phyloP scores from a whole-genome alignment of 2,329 filamentous ascomycete genomes.

The Trichocomaceae sp. region DNA sequence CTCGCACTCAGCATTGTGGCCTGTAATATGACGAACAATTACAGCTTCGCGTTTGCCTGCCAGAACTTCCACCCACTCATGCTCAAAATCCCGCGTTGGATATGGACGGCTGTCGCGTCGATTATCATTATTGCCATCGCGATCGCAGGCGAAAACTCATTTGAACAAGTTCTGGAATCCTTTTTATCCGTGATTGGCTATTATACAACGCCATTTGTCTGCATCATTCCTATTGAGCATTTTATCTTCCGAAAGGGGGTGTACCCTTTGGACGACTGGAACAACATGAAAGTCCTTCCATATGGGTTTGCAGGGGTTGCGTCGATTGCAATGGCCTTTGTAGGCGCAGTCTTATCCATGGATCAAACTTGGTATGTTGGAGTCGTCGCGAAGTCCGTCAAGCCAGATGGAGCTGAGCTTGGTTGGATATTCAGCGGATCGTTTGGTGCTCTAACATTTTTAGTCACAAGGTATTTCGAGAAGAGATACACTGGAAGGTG shows the following conservation, averaged over 20 bases:
- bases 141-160: not conserved
- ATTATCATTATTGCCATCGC: not conserved
- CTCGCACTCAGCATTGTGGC: not conserved
- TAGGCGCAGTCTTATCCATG: not conserved
- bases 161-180: not conserved
- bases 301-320: not conserved
- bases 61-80: not conserved
- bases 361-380: not conserved
- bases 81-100: not conserved
- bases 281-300: not conserved
- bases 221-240: not conserved
- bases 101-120: not conserved
- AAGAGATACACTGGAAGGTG: not conserved
- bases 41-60: not conserved
- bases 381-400: not conserved
- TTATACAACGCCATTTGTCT: not conserved
- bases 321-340: not conserved
- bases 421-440: conserved; percentile 1
- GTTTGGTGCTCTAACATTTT: not conserved
- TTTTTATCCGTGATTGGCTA: not conserved
- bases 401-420: not conserved
- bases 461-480: not conserved
- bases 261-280: not conserved
- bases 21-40: not conserved
- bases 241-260: not conserved